Percentiles rank a stretch among this genome's conserved stretches.
phyloP scores from a whole-genome alignment of 2,329 filamentous ascomycete genomes.

The Cylindrodendrum hubeiense region DNA sequence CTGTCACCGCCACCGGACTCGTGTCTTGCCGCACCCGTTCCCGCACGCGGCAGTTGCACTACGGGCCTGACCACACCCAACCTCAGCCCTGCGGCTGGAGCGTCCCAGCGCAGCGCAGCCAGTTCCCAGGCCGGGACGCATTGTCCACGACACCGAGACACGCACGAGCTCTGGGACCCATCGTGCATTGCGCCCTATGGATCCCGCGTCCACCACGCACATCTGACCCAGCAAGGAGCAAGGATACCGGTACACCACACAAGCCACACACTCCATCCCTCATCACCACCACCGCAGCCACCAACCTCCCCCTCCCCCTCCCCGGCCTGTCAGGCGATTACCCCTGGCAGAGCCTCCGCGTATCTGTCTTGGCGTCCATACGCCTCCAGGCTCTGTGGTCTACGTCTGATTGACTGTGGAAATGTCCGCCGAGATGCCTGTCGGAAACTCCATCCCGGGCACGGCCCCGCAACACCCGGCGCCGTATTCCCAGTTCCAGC shows the following conservation, averaged over 20 bases:
- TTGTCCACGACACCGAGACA: neutral
- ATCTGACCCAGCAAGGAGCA: conserved; percentile 6
- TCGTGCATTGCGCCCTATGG: conserved; percentile 8
- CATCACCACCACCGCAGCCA: conserved; percentile 4
- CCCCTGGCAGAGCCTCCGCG: conserved; percentile 10
- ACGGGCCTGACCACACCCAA: conserved; percentile 16
- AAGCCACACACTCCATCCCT: neutral
- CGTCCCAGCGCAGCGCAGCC: neutral
- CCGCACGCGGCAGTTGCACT: neutral
- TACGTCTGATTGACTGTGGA: neutral
- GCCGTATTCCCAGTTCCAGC: conserved; percentile 36
- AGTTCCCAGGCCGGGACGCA: neutral
- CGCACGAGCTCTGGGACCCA: neutral
- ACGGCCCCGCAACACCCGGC: conserved; percentile 37
- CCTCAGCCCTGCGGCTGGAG: conserved; percentile 27
- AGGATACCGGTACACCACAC: neutral
- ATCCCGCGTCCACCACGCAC: conserved; percentile 5
- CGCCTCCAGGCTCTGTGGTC: neutral
- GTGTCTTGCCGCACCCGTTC: neutral
- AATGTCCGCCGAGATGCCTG: conserved; percentile 34
- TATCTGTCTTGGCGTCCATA: conserved; percentile 1
- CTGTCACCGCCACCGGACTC: conserved; percentile 8
- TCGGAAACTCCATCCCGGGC: conserved; percentile 32
- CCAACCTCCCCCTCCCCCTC: neutral
- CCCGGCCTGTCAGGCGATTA: conserved; percentile 8